Percentiles rank a stretch among this genome's conserved stretches.
Conservation (phyloP, 1,284 basidiomycete species). For the Ceratorhiza oryzae-sativae region DNA sequence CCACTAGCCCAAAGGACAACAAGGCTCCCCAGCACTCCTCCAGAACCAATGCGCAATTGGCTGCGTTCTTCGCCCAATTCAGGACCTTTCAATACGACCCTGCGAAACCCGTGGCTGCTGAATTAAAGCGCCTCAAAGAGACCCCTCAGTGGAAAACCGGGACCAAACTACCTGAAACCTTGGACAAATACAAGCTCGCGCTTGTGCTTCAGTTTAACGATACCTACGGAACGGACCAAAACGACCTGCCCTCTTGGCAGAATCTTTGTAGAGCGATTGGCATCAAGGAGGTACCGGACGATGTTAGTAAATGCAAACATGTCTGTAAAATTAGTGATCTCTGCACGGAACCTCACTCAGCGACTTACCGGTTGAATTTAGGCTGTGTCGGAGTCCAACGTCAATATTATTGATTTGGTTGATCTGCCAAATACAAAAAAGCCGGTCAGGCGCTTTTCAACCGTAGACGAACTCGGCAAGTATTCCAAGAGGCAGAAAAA, state of each 20-base stretch:
- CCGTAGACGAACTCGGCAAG: background rate
- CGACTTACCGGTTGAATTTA: background rate
- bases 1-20: too few relatives aligned
- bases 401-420: conserved; percentile 18
- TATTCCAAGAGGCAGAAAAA: conserved; percentile 10
- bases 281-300: background rate
- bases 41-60: conserved; percentile 15
- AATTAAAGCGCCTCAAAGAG: conserved; percentile 4
- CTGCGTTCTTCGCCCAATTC: conserved; percentile 22
- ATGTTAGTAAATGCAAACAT: background rate
- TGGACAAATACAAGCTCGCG: background rate
- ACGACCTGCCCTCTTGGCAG: conserved; percentile 15
- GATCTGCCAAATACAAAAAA: background rate
- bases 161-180: background rate
- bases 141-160: background rate
- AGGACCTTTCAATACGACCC: conserved; percentile 4
- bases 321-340: background rate
- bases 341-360: background rate
- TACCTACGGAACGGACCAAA: conserved; percentile 24
- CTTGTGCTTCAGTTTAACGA: conserved; percentile 12
- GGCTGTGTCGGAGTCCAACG: background rate
- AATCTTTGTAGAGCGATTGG: conserved; percentile 12
- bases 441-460: background rate
- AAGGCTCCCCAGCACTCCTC: background rate
- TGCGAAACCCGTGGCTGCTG: background rate